Evolutionary conservation across 2,329 filamentous ascomycete genomes (phyloP).

Genomic region (Fusarium mundagurra): DNA sequence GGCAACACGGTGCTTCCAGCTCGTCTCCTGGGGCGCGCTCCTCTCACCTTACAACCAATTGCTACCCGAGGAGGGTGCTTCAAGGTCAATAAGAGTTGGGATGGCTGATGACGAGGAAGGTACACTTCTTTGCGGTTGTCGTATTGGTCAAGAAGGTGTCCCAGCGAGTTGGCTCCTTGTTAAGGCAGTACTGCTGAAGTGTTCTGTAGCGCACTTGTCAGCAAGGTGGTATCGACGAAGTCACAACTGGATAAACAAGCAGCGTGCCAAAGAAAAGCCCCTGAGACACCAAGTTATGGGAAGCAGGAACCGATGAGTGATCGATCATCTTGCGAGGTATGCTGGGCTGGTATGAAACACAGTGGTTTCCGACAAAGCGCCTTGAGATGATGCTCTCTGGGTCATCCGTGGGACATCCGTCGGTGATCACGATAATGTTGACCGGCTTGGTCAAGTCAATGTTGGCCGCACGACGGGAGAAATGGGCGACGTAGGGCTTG

Average conservation of each 20-base stretch:
- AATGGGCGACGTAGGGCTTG: no score
- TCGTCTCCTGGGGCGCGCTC: not conserved
- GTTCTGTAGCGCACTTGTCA: not conserved
- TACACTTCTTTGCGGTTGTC: no score
- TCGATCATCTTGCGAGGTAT: not conserved
- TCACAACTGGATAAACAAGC: not conserved
- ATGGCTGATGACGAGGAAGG: not conserved
- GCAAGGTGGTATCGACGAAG: not conserved
- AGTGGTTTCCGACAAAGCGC: not conserved
- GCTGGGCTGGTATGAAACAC: not conserved
- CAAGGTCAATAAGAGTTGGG: no score
- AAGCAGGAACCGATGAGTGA: no score
- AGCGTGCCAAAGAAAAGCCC: fast-evolving
- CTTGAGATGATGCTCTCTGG: no score
- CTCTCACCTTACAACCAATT: not conserved
- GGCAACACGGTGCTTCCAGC: not conserved
- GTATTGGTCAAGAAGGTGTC: not conserved
- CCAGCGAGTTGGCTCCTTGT: not conserved
- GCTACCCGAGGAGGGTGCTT: not conserved
- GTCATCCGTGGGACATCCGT: no score
- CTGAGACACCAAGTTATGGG: no score
- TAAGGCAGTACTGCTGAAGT: not conserved
- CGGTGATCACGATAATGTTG: no score
- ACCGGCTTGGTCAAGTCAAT: no score
- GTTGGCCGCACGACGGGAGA: no score